Percentiles rank a stretch among this genome's conserved stretches.
Evolutionary conservation across 371 early-diverging fungal species (phyloP).

Genomic region (Chytridiales sp.): DNA sequence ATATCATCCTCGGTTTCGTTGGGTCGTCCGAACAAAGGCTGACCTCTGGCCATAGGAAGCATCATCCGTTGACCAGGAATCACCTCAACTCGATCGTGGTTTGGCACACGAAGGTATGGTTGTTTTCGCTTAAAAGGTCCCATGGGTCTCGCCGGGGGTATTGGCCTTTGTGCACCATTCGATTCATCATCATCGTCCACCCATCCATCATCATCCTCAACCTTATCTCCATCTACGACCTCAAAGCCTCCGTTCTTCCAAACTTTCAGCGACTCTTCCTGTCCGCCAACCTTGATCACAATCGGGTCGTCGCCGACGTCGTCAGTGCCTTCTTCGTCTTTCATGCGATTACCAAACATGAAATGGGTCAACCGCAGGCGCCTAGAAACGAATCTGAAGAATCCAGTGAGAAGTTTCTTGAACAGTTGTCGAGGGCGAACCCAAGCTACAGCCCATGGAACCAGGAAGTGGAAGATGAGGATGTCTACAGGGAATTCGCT

Average conservation of each 20-base stretch:
- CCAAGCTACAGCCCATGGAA: conserved; percentile 60
- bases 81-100: conserved; percentile 50
- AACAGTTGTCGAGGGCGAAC: conserved; percentile 52
- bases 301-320: conserved; percentile 25
- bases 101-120: conserved; percentile 49
- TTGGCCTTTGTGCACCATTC: not conserved
- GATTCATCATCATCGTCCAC: not conserved
- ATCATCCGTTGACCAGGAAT: conserved; percentile 44
- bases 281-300: not conserved
- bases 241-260: conserved; percentile 13
- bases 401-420: conserved; percentile 41
- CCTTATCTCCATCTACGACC: conserved; percentile 13
- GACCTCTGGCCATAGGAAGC: conserved; percentile 39
- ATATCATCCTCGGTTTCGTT: conserved; percentile 49
- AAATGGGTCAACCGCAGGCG: conserved; percentile 73
- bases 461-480: conserved; percentile 64
- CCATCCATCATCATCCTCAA: not conserved
- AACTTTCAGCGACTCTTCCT: conserved; percentile 7
- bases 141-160: too few relatives aligned
- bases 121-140: conserved; percentile 12
- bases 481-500: conserved; percentile 76
- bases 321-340: conserved; percentile 64
- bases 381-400: conserved; percentile 64
- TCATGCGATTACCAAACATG: conserved; percentile 68
- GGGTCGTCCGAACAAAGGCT: conserved; percentile 41